A percentile compares a stretch with the other conserved stretches of the same genome.
Evolutionary conservation across 1,284 basidiomycete species (phyloP).

Genomic region (Fomitopsis pinicola): DNA sequence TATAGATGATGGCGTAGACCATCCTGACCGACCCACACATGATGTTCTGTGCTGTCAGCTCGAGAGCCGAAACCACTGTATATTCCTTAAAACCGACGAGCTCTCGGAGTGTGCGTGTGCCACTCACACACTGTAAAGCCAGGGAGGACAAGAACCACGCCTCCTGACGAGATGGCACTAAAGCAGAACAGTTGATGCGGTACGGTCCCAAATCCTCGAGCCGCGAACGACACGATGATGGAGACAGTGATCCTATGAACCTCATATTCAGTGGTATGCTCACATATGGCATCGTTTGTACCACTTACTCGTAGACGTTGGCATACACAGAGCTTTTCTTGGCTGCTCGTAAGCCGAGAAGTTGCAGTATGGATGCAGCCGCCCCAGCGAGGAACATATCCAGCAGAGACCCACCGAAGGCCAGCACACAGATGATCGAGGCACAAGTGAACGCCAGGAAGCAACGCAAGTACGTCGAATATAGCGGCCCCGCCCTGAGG

Average conservation of each 20-base stretch:
- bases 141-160: constrained; percentile 75
- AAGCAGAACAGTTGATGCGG: constrained; percentile 74
- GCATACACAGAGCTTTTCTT: constrained; percentile 81
- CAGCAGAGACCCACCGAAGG: constrained; percentile 78
- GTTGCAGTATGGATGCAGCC: constrained; percentile 68
- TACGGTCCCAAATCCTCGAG: constrained; percentile 69
- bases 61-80: constrained; percentile 78
- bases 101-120: not conserved
- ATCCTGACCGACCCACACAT: constrained; percentile 85
- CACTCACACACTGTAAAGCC: constrained; percentile 72
- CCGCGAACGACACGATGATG: constrained; percentile 78
- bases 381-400: constrained; percentile 80
- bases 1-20: constrained; percentile 87
- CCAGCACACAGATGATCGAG: constrained; percentile 73
- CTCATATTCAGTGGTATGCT: not conserved
- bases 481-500: constrained; percentile 57
- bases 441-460: constrained; percentile 70
- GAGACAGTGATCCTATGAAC: constrained; percentile 71
- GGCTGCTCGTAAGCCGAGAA: constrained; percentile 73
- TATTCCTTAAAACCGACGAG: not conserved
- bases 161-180: constrained; percentile 77
- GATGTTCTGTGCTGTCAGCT: constrained; percentile 79
- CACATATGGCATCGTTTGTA: not conserved
- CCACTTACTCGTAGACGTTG: constrained; percentile 82
- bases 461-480: constrained; percentile 60